Conservation (phyloP, 1,284 basidiomycete species). For the Cutaneotrichosporon dermatis region DNA sequence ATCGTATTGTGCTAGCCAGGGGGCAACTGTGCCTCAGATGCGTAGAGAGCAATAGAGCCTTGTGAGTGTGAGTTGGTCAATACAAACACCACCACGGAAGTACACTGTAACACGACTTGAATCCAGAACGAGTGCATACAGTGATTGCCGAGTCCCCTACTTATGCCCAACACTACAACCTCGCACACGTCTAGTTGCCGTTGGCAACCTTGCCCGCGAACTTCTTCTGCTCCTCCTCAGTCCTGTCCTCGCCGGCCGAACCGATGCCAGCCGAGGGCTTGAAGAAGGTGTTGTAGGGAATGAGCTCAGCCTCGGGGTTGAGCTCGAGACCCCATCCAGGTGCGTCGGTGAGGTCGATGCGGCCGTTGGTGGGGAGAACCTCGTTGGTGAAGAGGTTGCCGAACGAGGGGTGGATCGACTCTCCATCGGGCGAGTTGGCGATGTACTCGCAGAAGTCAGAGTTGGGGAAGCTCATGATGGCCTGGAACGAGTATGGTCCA, state of each 20-base stretch:
- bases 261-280: conserved; percentile 33
- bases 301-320: conserved; percentile 51
- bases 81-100: no score
- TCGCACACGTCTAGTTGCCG: neutral
- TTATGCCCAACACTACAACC: no score
- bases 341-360: conserved; percentile 49
- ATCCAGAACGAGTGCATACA: no score
- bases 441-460: conserved; percentile 51
- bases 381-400: conserved; percentile 56
- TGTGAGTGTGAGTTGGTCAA: no score
- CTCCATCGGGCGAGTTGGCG: conserved; percentile 55
- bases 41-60: no score
- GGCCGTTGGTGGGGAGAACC: conserved; percentile 52
- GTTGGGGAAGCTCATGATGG: conserved; percentile 46
- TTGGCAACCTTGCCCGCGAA: conserved; percentile 12
- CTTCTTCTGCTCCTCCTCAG: conserved; percentile 15
- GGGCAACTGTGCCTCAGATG: no score
- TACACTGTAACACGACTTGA: no score
- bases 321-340: conserved; percentile 55
- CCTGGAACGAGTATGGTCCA: conserved; percentile 49
- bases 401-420: conserved; percentile 53
- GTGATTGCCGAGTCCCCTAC: no score
- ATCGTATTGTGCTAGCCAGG: no score
- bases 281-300: conserved; percentile 46
- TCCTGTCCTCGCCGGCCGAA: conserved; percentile 27